A percentile compares a stretch with the other conserved stretches of the same genome.
phyloP scores from a whole-genome alignment of 345 rosid genomes.

The Cardamine resedifolia region DNA sequence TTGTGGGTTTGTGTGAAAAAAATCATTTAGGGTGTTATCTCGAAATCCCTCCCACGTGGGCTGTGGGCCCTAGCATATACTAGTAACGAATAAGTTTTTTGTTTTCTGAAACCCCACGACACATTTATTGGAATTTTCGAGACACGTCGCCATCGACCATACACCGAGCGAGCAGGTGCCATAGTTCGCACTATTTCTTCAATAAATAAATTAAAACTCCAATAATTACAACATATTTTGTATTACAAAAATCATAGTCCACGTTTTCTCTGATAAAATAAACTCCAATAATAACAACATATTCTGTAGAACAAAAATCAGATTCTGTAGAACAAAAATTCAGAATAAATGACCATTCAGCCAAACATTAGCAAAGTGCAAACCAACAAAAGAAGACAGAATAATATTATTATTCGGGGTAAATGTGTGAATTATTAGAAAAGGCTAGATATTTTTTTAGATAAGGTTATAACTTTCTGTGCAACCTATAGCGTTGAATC shows the following conservation, averaged over 20 bases:
- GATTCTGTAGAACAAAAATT: no score
- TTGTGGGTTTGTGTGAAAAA: background rate
- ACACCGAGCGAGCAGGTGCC: conserved; percentile 28
- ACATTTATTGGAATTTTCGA: conserved; percentile 28
- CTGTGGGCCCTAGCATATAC: background rate
- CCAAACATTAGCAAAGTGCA: background rate
- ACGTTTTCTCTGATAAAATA: background rate
- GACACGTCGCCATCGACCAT: conserved; percentile 31
- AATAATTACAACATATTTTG: background rate
- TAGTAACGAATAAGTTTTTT: conserved; percentile 27
- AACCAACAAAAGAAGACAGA: background rate
- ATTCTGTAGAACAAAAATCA: background rate
- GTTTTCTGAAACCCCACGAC: conserved; percentile 35
- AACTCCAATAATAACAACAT: conserved; percentile 3
- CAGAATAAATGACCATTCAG: background rate
- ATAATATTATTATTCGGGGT: background rate
- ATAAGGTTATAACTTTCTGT: background rate
- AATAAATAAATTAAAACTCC: background rate
- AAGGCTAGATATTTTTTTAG: background rate
- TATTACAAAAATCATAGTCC: conserved; percentile 8
- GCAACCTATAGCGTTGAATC: conserved; percentile 7
- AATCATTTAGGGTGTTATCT: conserved; percentile 6
- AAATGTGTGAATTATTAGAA: background rate
- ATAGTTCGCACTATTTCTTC: conserved; percentile 27
- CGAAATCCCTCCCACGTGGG: conserved; percentile 49